Evolutionary conservation across 2,329 filamentous ascomycete genomes (phyloP), one percentile per base, ranked within the genome.

Genomic region (Sporothrix brasiliensis): DNA sequence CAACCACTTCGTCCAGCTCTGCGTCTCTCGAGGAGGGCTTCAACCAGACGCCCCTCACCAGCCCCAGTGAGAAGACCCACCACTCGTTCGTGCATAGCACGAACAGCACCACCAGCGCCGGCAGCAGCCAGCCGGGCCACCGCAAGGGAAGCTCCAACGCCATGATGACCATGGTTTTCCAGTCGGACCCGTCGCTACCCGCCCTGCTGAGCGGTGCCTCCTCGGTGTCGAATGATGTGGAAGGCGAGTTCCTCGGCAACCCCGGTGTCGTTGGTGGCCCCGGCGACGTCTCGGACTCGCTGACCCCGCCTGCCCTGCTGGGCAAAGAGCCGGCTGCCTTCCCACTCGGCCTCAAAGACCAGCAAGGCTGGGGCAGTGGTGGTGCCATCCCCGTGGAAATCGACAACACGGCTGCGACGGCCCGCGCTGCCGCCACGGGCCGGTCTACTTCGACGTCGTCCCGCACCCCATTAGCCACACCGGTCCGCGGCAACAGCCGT

Each of bases 111-210:
- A 54, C 27, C 13, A n/a, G 44, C 11, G 9, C 24, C 49, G 21
- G 66, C 52, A 49, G 14, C 60, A 65, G 13, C 24, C 63, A 61
- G 19, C 47, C 63, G 3, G 67, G 63, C 6, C 39, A 63, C 13
- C 41, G 70, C 69, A 81, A 81, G 72, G 80, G 79, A n/a, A 76
- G 80, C 0, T 80, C 82, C 3, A 83, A 84, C 6, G 80, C 83
- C 10, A 84, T 85, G 74, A 75, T 85, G 19, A 81, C 80, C 3
- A 75, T 85, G 19, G 81, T 80, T 2, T 89, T 88, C 76, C 86
- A 86, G 69, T 90, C 88, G 3, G 88, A 90, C 68, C 88, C 87
- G 0, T 90, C 88, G 5, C 78, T 90, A 2, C 88, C 88, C 13
- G 87, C 88, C 7, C 79, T 90, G 9, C 81, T 90, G 13, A 90